phyloP scores from a whole-genome alignment of 2,329 filamentous ascomycete species.

The Nigrospora oryzae region DNA sequence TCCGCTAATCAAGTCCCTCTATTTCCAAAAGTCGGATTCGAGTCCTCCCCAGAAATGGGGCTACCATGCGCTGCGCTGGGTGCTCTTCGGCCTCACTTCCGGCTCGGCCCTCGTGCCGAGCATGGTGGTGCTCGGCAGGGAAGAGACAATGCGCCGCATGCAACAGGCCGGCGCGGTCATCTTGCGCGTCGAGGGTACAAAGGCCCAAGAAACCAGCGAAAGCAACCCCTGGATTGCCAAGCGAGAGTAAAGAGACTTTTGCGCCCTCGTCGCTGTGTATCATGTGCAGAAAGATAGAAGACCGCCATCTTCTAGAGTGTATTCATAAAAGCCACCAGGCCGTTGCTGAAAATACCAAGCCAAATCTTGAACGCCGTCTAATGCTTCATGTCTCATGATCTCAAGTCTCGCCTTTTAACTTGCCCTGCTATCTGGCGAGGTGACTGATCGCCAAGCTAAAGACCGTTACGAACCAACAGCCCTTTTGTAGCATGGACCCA shows the following conservation, averaged over 20 bases:
- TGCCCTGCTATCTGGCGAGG: neutral
- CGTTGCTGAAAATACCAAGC: slow-evolving; percentile 2
- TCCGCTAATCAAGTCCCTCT: slow-evolving; percentile 11
- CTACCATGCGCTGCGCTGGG: slow-evolving; percentile 19
- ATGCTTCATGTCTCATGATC: slow-evolving; percentile 22
- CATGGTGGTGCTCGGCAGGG: slow-evolving; percentile 16
- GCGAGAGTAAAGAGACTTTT: too few relatives aligned
- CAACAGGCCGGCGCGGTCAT: neutral
- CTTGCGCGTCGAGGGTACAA: too few relatives aligned
- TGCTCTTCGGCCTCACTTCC: slow-evolving; percentile 10
- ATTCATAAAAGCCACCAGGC: neutral
- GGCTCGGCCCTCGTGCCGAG: slow-evolving; percentile 14
- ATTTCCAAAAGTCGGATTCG: slow-evolving; percentile 3
- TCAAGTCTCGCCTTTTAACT: neutral
- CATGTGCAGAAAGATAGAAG: too few relatives aligned
- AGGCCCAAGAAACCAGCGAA: too few relatives aligned
- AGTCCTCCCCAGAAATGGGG: slow-evolving; percentile 11
- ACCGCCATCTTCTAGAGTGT: neutral
- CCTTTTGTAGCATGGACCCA: neutral
- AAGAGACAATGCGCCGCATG: slow-evolving; percentile 14
- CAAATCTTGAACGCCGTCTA: slow-evolving; percentile 16
- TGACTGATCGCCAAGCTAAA: neutral
- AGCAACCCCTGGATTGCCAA: too few relatives aligned
- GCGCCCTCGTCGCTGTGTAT: too few relatives aligned
- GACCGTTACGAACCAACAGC: neutral